Conservation (phyloP, 129 eudicot genomes). For the Lactuca sativa region DNA sequence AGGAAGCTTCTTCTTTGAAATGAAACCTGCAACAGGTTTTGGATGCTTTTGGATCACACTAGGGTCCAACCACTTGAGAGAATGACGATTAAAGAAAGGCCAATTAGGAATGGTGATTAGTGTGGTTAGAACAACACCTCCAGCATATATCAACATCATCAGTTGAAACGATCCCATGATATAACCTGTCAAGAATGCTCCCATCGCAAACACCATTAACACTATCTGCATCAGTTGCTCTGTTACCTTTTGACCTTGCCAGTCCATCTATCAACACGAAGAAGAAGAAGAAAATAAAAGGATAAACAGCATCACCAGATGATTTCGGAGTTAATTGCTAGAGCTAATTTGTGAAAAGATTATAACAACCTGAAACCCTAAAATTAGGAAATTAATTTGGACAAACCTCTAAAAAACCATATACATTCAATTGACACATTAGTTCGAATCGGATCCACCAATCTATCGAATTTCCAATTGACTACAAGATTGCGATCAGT, state of each 20-base stretch:
- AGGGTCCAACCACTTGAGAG: slow-evolving; percentile 32
- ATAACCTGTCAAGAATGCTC: slow-evolving; percentile 31
- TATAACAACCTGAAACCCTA: not conserved
- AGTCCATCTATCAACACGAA: slow-evolving; percentile 29
- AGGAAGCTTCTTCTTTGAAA: slow-evolving; percentile 15
- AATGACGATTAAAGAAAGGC: slow-evolving; percentile 23
- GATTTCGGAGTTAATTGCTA: not conserved
- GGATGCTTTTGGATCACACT: slow-evolving; percentile 28
- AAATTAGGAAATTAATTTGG: not conserved
- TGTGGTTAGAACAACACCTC: slow-evolving; percentile 30
- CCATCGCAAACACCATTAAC: slow-evolving; percentile 27
- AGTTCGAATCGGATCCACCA: slow-evolving; percentile 11
- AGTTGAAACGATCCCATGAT: slow-evolving; percentile 29
- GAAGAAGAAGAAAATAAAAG: not conserved
- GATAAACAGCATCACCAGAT: not conserved
- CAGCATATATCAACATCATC: slow-evolving; percentile 31
- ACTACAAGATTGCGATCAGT: not conserved
- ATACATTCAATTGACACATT: not conserved
- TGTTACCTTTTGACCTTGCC: slow-evolving; percentile 42
- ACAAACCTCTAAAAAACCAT: slow-evolving; percentile 11
- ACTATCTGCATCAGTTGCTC: slow-evolving; percentile 39
- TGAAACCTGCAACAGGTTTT: slow-evolving; percentile 29
- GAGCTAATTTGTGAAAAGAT: not conserved
- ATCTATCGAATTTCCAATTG: not conserved
- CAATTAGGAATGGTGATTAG: slow-evolving; percentile 29